Evolutionary conservation across 306 rosid species (phyloP).

Genomic region (Prunus fruticosa): DNA sequence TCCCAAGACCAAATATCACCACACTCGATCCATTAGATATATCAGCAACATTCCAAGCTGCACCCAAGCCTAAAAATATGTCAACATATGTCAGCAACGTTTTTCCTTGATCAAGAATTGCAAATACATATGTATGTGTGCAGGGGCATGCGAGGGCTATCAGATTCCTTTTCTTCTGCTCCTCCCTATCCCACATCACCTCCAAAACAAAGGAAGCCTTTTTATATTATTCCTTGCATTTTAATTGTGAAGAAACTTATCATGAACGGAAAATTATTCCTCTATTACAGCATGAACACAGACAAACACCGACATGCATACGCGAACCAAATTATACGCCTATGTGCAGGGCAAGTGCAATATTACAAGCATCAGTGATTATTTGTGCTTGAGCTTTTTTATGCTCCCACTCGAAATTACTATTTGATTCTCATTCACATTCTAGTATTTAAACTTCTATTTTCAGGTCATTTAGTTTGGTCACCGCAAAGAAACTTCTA

Average conservation of each 20-base stretch:
- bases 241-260: background rate
- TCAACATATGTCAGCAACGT: conserved; percentile 14
- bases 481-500: too few species aligned
- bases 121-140: background rate
- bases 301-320: too few species aligned
- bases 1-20: conserved; percentile 95
- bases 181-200: background rate
- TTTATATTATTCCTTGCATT: background rate
- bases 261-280: background rate
- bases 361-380: too few species aligned
- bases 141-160: background rate
- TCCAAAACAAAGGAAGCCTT: background rate
- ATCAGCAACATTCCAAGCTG: conserved; percentile 95
- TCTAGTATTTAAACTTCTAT: too few species aligned
- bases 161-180: background rate
- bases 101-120: conserved; percentile 6
- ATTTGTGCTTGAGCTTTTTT: too few species aligned
- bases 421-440: too few species aligned
- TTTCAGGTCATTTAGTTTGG: too few species aligned
- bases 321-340: too few species aligned
- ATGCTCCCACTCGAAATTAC: too few species aligned
- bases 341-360: too few species aligned
- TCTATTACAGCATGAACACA: background rate
- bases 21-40: conserved; percentile 81
- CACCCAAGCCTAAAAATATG: conserved; percentile 69